phyloP scores from a whole-genome alignment of 1,284 basidiomycete species.

The Cryptococcus sp. region DNA sequence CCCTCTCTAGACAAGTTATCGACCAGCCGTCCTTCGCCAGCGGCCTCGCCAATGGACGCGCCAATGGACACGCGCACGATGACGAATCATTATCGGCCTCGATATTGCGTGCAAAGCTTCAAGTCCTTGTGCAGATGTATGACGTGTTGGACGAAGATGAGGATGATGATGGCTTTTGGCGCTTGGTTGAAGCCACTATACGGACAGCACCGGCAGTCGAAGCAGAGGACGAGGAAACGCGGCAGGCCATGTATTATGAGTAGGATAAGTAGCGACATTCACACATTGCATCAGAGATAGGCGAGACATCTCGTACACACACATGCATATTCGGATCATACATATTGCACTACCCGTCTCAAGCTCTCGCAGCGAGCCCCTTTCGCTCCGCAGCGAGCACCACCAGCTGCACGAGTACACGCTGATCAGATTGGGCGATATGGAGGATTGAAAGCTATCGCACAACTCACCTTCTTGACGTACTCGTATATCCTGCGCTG shows the following conservation, averaged over 20 bases:
- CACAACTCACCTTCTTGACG: slow-evolving; percentile 44
- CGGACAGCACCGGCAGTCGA: slow-evolving; percentile 1
- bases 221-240: slow-evolving; percentile 10
- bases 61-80: not conserved
- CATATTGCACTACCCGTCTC: not conserved
- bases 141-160: slow-evolving; percentile 20
- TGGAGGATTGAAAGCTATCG: too few species aligned
- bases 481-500: slow-evolving; percentile 65
- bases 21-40: slow-evolving; percentile 13
- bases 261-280: not conserved
- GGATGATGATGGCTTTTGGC: slow-evolving; percentile 34
- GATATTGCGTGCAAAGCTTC: slow-evolving; percentile 27
- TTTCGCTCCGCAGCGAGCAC: slow-evolving; percentile 24
- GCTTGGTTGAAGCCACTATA: slow-evolving; percentile 38
- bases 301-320: not conserved
- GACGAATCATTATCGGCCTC: not conserved
- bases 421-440: too few species aligned
- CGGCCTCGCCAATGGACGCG: not conserved
- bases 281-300: not conserved
- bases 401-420: slow-evolving; percentile 12
- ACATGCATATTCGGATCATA: not conserved
- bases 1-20: slow-evolving; percentile 24
- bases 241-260: slow-evolving; percentile 21
- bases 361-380: slow-evolving; percentile 16
- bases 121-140: slow-evolving; percentile 38